Evolutionary conservation across 345 rosid species (phyloP), one percentile per base, ranked within the genome.

Genomic region (Eucalyptus dawsonii): DNA sequence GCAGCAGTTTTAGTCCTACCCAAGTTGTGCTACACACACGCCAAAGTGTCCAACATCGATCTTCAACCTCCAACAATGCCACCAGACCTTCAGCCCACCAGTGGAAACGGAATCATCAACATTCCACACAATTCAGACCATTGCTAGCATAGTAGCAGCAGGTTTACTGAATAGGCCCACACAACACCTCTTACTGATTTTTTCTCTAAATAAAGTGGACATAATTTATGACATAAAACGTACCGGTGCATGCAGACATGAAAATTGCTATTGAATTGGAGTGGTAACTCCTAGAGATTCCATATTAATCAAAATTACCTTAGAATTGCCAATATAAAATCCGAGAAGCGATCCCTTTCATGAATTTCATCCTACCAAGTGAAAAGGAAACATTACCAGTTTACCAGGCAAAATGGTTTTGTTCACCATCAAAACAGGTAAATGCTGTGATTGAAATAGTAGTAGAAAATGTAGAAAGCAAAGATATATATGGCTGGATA

Each of bases 331-430:
- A 97, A 90, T 93, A 96, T 95, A 92, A 97, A 94, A 94, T 97
- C 99, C n/a, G 97, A 96, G 93, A 92, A 96, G 93, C 97, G 93
- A 92, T 97, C 99, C 92, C 99, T 95, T 93, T 97, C 99, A 91
- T 97, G 99, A 89, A 97, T 94, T 94, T 97, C 99, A 93, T 97
- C 99, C 99, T 97, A 92, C 92, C 93, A 91, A 89, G 44, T 81
- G 90, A 92, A 89, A 93, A 91, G 88, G 42, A 85, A 62, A 87
- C 25, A 92, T 34, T 87, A 62, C 22, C 40, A 24, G 58, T 21
- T 42, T 51, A 88, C 44, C 42, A 42, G n/a, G 29, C n/a, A 58
- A 88, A 45, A 37, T 49, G 60, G 27, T 87, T 51, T 87, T 54
- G 88, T 40, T 87, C 49, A 87, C 47, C 81, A 40, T 40, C 42